A percentile compares a stretch with the other conserved stretches of the same genome.
Conservation (phyloP, 768 basidiomycete genomes). For the Termitomyces sp. region DNA sequence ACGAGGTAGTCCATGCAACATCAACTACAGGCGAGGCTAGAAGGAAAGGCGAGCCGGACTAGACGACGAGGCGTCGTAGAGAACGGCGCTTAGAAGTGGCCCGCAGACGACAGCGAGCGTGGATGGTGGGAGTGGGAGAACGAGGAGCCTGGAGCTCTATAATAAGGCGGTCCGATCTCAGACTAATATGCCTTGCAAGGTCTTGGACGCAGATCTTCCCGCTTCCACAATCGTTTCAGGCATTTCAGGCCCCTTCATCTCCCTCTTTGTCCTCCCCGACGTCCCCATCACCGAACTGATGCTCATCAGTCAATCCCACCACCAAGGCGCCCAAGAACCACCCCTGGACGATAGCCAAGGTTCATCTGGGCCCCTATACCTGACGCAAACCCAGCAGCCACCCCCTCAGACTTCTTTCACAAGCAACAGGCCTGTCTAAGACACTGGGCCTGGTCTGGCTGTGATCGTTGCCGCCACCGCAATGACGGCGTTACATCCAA, state of each 20-base stretch:
- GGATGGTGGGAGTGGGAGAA: not conserved
- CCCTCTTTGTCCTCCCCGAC: constrained; percentile 1
- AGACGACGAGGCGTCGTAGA: not conserved
- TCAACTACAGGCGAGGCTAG: not conserved
- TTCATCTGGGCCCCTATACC: not conserved
- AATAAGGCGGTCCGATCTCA: constrained; percentile 17
- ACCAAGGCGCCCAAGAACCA: not conserved
- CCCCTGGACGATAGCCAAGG: too few species aligned
- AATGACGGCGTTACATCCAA: too few species aligned
- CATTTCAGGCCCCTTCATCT: not conserved
- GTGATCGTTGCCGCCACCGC: not conserved
- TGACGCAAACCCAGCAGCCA: not conserved
- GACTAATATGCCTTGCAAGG: constrained; percentile 7
- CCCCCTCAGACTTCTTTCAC: constrained; percentile 14
- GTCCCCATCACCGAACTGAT: not conserved
- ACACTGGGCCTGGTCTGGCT: not conserved
- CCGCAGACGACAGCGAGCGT: not conserved
- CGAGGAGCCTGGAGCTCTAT: not conserved
- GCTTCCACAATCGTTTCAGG: not conserved
- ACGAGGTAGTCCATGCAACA: constrained; percentile 20
- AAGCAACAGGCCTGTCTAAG: constrained; percentile 9
- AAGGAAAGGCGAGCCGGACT: not conserved
- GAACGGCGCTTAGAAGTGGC: not conserved
- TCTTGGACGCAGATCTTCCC: constrained; percentile 12
- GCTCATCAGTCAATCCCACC: not conserved